A percentile compares a stretch with the other conserved stretches of the same genome.
Evolutionary conservation across 2,329 filamentous ascomycete genomes (phyloP).

Genomic region (Colletotrichum magnum): DNA sequence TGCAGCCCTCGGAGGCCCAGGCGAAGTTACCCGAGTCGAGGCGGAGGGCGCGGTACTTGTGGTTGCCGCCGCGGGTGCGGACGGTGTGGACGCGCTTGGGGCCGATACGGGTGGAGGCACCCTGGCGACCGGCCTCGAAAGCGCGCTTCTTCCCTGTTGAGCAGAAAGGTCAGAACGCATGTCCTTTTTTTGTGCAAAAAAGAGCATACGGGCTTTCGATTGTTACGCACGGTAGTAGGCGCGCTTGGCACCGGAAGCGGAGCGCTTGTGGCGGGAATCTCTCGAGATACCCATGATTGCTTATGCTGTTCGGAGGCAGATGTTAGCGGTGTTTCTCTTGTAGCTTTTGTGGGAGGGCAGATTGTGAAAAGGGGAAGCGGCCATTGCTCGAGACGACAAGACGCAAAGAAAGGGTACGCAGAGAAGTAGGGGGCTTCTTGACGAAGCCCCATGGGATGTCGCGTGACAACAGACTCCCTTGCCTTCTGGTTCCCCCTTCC

Average conservation of each 20-base stretch:
- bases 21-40: constrained; percentile 99
- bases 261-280: constrained; percentile 99
- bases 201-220: constrained; percentile 78
- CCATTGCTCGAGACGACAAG: background rate
- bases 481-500: too few relatives aligned
- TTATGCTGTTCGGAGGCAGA: constrained; percentile 66
- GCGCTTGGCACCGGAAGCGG: constrained; percentile 98
- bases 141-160: constrained; percentile 91
- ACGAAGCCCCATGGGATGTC: too few relatives aligned
- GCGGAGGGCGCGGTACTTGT: constrained; percentile 99
- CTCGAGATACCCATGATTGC: constrained; percentile 99
- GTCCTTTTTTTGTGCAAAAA: constrained; percentile 55
- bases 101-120: constrained; percentile 99
- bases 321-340: constrained; percentile 42
- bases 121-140: constrained; percentile 99
- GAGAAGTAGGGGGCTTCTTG: too few relatives aligned
- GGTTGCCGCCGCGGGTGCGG: constrained; percentile 98
- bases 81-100: constrained; percentile 96
- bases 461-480: too few relatives aligned
- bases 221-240: constrained; percentile 85
- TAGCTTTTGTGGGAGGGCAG: background rate
- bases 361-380: background rate
- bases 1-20: constrained; percentile 97
- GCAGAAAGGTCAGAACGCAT: constrained; percentile 79
- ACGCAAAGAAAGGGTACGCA: background rate